Conservation (phyloP, 192 early-diverging fungal species). For the Borealophlyctis nickersoniae region DNA sequence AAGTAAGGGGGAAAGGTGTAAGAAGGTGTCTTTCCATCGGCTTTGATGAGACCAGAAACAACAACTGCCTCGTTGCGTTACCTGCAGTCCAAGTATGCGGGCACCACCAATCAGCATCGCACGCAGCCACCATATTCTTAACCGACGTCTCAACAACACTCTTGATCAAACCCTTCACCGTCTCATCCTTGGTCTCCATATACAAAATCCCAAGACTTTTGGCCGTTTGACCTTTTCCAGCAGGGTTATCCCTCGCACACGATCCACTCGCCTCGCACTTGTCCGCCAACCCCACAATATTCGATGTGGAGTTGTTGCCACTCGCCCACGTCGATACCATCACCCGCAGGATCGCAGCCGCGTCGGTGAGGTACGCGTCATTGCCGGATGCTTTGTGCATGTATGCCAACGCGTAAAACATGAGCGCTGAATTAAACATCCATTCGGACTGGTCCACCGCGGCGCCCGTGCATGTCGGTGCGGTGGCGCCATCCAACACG, state of each 20-base stretch:
- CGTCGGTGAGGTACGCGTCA: conserved; percentile 17
- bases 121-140: conserved; percentile 17
- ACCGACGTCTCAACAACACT: conserved; percentile 25
- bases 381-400: conserved; percentile 29
- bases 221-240: conserved; percentile 10
- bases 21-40: no score
- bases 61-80: no score
- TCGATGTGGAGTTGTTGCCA: conserved; percentile 16
- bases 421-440: conserved; percentile 12
- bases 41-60: no score
- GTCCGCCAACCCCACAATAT: conserved; percentile 13
- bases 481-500: conserved; percentile 27
- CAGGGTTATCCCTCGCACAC: conserved; percentile 8
- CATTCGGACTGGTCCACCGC: neutral
- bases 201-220: conserved; percentile 20
- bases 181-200: conserved; percentile 10
- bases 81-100: no score
- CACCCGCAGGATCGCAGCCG: conserved; percentile 8
- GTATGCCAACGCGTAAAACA: conserved; percentile 22
- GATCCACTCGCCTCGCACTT: conserved; percentile 1
- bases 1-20: no score
- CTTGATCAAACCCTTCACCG: conserved; percentile 19
- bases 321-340: conserved; percentile 13
- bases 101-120: conserved; percentile 27
- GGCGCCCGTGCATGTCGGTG: conserved; percentile 10